Evolutionary conservation across 805 yeast genomes (phyloP), one percentile per base, ranked within the genome.

Genomic region (Kodamaea leandrae): DNA sequence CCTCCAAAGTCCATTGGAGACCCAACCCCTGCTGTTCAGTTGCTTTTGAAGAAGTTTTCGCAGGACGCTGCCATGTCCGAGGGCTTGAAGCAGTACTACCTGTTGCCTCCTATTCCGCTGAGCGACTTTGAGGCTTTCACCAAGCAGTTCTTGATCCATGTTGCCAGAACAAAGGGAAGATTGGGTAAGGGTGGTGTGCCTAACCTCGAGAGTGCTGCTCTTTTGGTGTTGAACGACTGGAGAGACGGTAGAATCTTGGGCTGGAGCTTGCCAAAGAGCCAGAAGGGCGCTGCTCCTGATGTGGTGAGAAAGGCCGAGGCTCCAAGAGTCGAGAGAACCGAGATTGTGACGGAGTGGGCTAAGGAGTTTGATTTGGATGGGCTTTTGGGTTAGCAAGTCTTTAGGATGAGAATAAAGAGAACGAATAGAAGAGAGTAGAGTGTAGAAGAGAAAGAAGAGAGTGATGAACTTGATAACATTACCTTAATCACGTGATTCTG

Each of bases 181-280:
- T 72, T 93, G 48, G 88, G 96, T 37, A 84, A 78, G 57, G 96
- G 96, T 32, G 99, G 99, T 58, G 66, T 93, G 44, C 96, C 98
- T 43, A 89, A 93, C 61, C 62, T 93, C 48, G 83, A 80, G 44
- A 75, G 90, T 49, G 96, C 98, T 6, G 96, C 95, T 26, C 61
- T 77, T 54, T 73, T 85, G 26, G 83, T 93, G 9, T 72, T 93
- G 57, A 87, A 78, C 54, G 99, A 93, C 66, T 93, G 98, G 98
- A 81, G 96, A 66, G 97, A 90, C 63, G 99, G 99, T 44, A 80
- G 93, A 60, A 80, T 93, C 54, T 65, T 83, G 41, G 96, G 97
- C 36, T 93, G 96, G 96, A 80, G 86, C 2, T 66, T 82, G 53
- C 96, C 96, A 37, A 83, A 63, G 44, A 54, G 63, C 24, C 71